Evolutionary conservation across 2,329 filamentous ascomycete genomes (phyloP).

Genomic region (Ophiostoma ips): DNA sequence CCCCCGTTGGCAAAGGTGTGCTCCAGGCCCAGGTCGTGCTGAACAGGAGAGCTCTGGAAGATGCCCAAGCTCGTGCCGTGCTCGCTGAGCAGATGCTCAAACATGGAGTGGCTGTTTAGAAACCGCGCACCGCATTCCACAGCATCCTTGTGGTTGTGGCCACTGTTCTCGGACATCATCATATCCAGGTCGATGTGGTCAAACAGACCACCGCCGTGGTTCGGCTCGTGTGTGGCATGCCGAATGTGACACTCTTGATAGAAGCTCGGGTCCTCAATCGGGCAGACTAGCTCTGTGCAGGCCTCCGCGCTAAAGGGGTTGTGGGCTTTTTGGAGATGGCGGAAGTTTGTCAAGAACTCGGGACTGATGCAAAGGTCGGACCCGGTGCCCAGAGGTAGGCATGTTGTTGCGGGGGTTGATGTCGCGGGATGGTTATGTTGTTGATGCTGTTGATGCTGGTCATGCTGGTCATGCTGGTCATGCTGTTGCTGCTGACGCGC

Average conservation of each 20-base stretch:
- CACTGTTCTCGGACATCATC: background rate
- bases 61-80: slow-evolving; percentile 7
- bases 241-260: slow-evolving; percentile 14
- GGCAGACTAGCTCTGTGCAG: slow-evolving; percentile 11
- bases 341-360: slow-evolving; percentile 14
- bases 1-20: slow-evolving; percentile 2
- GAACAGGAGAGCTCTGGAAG: background rate
- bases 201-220: slow-evolving; percentile 3
- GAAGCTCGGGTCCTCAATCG: slow-evolving; percentile 14
- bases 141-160: background rate
- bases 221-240: background rate
- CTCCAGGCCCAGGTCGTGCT: background rate
- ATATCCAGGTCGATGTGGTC: slow-evolving; percentile 9
- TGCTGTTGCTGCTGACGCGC: too few relatives aligned
- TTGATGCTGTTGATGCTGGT: background rate
- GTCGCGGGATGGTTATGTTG: background rate
- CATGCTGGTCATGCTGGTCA: background rate
- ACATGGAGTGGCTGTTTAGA: slow-evolving; percentile 13
- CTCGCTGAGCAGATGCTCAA: slow-evolving; percentile 14
- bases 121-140: slow-evolving; percentile 14
- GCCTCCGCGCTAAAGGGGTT: slow-evolving; percentile 11
- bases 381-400: slow-evolving; percentile 5
- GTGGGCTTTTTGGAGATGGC: slow-evolving; percentile 13
- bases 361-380: slow-evolving; percentile 13
- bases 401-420: background rate